Conservation (phyloP, 257 asterid species). For the Lithospermum erythrorhizon region DNA sequence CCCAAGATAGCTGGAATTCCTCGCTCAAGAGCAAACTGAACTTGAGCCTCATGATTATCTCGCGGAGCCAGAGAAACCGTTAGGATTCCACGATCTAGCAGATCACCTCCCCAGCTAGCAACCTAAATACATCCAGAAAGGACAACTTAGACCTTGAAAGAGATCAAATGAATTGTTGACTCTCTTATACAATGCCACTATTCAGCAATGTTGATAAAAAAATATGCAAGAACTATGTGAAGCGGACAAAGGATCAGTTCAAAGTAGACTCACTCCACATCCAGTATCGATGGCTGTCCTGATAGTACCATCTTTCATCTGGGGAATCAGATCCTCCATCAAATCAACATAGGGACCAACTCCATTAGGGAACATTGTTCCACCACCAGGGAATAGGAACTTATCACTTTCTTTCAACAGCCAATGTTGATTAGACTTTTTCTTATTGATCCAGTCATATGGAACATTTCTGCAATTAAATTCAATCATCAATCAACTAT, state of each 20-base stretch:
- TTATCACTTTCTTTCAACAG: slow-evolving; percentile 24
- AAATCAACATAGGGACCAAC: slow-evolving; percentile 21
- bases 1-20: no score
- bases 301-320: slow-evolving; percentile 22
- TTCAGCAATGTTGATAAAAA: no score
- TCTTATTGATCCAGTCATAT: slow-evolving; percentile 26
- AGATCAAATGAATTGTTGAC: no score
- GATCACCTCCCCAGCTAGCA: background rate
- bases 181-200: no score
- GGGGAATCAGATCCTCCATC: slow-evolving; percentile 21
- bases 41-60: background rate
- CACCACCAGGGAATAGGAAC: slow-evolving; percentile 24
- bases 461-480: slow-evolving; percentile 22
- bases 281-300: slow-evolving; percentile 28
- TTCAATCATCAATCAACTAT: background rate
- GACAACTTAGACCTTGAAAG: no score
- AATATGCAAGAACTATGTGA: no score
- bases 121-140: background rate
- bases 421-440: slow-evolving; percentile 26
- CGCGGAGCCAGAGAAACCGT: background rate
- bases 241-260: no score
- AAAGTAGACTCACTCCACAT: slow-evolving; percentile 17
- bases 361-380: slow-evolving; percentile 25
- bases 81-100: background rate
- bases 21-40: background rate